Percentiles rank a stretch among this genome's conserved stretches.
Conservation (phyloP, 208 protist species). For the Ichthyophonus hoferi region DNA sequence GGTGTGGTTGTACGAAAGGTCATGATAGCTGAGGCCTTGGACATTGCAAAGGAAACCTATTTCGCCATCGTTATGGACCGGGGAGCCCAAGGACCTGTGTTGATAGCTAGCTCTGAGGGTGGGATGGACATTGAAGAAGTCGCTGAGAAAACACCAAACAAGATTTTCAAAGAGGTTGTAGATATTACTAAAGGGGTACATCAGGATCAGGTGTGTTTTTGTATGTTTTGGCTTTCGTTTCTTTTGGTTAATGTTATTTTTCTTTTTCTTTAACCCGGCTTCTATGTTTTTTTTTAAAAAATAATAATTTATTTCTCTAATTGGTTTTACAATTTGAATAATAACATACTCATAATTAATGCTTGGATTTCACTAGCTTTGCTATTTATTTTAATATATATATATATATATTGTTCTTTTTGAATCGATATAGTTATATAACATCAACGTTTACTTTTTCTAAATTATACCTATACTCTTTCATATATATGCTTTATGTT, state of each 20-base stretch:
- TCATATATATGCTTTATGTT: no score
- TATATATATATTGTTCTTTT: conserved; percentile 94
- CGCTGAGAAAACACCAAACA: conserved; percentile 82
- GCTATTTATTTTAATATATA: no score
- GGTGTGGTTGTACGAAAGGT: conserved; percentile 79
- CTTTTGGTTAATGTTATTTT: conserved; percentile 82
- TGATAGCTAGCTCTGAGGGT: conserved; percentile 82
- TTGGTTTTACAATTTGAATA: no score
- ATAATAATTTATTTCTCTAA: no score
- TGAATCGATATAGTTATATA: no score
- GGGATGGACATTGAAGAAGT: conserved; percentile 96
- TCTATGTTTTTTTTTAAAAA: no score
- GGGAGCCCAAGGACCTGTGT: conserved; percentile 52
- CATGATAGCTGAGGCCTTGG: conserved; percentile 63
- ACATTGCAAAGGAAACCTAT: conserved; percentile 85
- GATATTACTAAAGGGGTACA: conserved; percentile 84
- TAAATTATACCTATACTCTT: no score
- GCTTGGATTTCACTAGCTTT: no score
- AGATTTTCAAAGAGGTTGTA: conserved; percentile 82
- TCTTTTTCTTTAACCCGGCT: no score
- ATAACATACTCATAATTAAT: no score
- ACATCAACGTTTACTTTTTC: no score
- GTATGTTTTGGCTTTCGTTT: conserved; percentile 60
- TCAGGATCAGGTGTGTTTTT: conserved; percentile 75
- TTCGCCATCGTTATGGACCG: conserved; percentile 96